Evolutionary conservation across 371 early-diverging fungal species (phyloP).

Genomic region (Aphelidium insulamus): DNA sequence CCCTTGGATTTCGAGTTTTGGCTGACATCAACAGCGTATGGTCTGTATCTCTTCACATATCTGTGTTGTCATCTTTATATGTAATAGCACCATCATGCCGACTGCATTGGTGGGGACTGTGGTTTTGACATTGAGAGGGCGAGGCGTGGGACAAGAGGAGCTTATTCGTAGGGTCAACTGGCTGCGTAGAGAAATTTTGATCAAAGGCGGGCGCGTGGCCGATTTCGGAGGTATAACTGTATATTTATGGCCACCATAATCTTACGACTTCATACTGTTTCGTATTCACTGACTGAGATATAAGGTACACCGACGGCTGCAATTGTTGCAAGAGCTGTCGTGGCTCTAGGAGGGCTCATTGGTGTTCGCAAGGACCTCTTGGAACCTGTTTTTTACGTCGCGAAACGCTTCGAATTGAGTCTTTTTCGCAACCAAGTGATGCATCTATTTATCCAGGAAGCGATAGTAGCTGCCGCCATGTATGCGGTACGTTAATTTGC

Average conservation of each 20-base stretch:
- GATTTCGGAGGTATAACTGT: constrained; percentile 40
- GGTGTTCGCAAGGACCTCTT: constrained; percentile 50
- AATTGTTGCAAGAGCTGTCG: constrained; percentile 23
- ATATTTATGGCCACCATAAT: neutral
- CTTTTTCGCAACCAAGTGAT: constrained; percentile 72
- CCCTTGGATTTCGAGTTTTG: constrained; percentile 31
- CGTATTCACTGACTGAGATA: no score
- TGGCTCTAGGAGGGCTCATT: constrained; percentile 48
- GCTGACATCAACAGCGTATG: constrained; percentile 37
- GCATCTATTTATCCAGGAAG: constrained; percentile 57
- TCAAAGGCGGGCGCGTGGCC: constrained; percentile 58
- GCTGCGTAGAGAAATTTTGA: constrained; percentile 37
- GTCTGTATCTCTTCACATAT: constrained; percentile 4
- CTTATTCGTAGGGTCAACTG: constrained; percentile 57
- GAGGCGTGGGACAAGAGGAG: constrained; percentile 62
- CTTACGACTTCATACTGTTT: constrained; percentile 1
- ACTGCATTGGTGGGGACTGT: constrained; percentile 62
- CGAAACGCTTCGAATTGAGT: constrained; percentile 62
- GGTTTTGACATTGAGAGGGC: constrained; percentile 54
- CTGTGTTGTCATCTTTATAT: constrained; percentile 7
- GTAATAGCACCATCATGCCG: constrained; percentile 51
- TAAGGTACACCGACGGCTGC: constrained; percentile 9
- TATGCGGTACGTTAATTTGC: constrained; percentile 59
- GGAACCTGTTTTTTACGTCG: constrained; percentile 66
- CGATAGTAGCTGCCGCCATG: constrained; percentile 49